phyloP scores from a whole-genome alignment of 352 stramenopile genomes.

The Phytophthora europaea region DNA sequence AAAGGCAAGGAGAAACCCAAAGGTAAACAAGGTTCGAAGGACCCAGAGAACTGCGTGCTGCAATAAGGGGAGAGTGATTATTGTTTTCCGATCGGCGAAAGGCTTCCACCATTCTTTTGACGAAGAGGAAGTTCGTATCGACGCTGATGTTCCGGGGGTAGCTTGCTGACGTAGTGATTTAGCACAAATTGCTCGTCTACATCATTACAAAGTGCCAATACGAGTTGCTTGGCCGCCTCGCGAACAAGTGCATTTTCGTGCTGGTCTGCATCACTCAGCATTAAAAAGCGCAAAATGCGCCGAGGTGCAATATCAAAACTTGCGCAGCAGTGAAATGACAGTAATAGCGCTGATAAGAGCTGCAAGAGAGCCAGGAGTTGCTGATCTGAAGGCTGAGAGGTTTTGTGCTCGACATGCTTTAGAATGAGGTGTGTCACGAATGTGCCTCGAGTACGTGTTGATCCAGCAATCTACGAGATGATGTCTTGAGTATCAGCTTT shows the following conservation, averaged over 20 bases:
- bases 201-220: conserved; percentile 45
- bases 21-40: conserved; percentile 16
- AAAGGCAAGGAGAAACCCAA: conserved; percentile 13
- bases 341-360: conserved; percentile 46
- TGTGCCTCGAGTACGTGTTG: conserved; percentile 39
- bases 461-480: conserved; percentile 41
- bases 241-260: conserved; percentile 55
- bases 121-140: conserved; percentile 15
- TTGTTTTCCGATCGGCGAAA: neutral
- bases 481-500: neutral
- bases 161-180: conserved; percentile 24
- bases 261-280: conserved; percentile 34
- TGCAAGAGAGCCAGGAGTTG: conserved; percentile 53
- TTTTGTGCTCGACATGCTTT: conserved; percentile 34
- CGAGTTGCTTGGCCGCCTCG: conserved; percentile 49
- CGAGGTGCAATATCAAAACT: conserved; percentile 53
- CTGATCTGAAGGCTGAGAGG: conserved; percentile 31
- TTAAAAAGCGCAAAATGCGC: conserved; percentile 51
- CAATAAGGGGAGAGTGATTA: conserved; percentile 15
- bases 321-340: conserved; percentile 60
- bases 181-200: conserved; percentile 43
- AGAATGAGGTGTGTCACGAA: conserved; percentile 56
- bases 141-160: conserved; percentile 17
- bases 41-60: conserved; percentile 33
- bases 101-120: neutral